A percentile compares a stretch with the other conserved stretches of the same genome.
phyloP scores from a whole-genome alignment of 805 yeast genomes.

The Scheffersomyces spartinae region DNA sequence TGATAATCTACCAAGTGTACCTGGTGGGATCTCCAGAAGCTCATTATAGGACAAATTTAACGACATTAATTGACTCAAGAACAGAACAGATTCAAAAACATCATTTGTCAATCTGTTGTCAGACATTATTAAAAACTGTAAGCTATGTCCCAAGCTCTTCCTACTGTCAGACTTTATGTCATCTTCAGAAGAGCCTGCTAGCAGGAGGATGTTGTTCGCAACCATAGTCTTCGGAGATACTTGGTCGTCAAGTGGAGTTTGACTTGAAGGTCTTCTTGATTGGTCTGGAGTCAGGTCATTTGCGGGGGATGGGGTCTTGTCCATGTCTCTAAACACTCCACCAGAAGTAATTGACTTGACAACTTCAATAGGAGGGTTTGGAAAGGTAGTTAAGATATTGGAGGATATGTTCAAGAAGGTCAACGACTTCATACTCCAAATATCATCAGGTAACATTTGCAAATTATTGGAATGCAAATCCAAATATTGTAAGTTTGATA shows the following conservation, averaged over 20 bases:
- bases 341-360: constrained; percentile 21
- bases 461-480: constrained; percentile 83
- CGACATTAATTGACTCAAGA: constrained; percentile 42
- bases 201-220: too few species aligned
- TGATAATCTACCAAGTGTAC: constrained; percentile 48
- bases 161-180: too few species aligned
- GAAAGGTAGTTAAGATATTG: constrained; percentile 51
- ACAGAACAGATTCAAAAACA: constrained; percentile 55
- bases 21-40: constrained; percentile 67
- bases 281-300: constrained; percentile 1
- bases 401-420: constrained; percentile 60
- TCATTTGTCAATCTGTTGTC: constrained; percentile 80
- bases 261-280: constrained; percentile 4
- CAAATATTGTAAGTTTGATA: constrained; percentile 48
- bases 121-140: constrained; percentile 52
- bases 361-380: constrained; percentile 34
- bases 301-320: too few species aligned
- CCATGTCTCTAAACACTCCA: constrained; percentile 11
- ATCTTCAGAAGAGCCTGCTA: too few species aligned
- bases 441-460: constrained; percentile 51
- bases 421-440: constrained; percentile 52
- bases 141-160: too few species aligned
- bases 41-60: constrained; percentile 80
- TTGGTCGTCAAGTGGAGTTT: constrained; percentile 1
- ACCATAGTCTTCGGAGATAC: too few species aligned